A percentile compares a stretch with the other conserved stretches of the same genome.
Conservation (phyloP, 352 stramenopile genomes). For the Phytophthora brassicae region DNA sequence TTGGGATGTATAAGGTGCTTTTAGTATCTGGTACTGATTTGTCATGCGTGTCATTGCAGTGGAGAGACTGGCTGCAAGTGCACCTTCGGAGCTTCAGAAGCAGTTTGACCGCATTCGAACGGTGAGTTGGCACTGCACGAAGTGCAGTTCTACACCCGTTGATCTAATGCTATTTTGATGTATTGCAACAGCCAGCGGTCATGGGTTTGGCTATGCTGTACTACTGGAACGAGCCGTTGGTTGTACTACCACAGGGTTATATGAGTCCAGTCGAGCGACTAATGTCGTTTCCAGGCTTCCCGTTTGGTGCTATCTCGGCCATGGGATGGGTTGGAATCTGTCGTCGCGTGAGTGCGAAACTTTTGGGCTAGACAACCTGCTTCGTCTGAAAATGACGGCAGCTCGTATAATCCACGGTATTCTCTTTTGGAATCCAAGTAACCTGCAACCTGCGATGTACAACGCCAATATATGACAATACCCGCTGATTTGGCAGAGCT, state of each 20-base stretch:
- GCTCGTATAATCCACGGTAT: conserved; percentile 12
- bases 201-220: conserved; percentile 56
- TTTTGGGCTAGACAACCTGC: conserved; percentile 45
- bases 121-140: conserved; percentile 48
- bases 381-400: neutral
- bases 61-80: conserved; percentile 62
- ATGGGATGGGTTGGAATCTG: conserved; percentile 78
- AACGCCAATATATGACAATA: conserved; percentile 1
- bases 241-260: conserved; percentile 66
- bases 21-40: neutral
- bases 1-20: neutral
- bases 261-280: conserved; percentile 81
- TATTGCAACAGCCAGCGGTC: conserved; percentile 46
- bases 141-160: no score
- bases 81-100: conserved; percentile 74
- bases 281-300: conserved; percentile 76
- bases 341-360: conserved; percentile 68
- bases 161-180: no score
- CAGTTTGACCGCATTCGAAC: conserved; percentile 71
- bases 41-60: conserved; percentile 34
- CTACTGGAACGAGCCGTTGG: conserved; percentile 82
- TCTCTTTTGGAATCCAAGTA: conserved; percentile 18
- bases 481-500: neutral
- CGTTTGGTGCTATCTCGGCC: conserved; percentile 70
- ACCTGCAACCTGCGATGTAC: conserved; percentile 3